Base-by-base conservation (phyloP, 2,329 filamentous ascomycete species). In the Aureobasidium sp. region DNA sequence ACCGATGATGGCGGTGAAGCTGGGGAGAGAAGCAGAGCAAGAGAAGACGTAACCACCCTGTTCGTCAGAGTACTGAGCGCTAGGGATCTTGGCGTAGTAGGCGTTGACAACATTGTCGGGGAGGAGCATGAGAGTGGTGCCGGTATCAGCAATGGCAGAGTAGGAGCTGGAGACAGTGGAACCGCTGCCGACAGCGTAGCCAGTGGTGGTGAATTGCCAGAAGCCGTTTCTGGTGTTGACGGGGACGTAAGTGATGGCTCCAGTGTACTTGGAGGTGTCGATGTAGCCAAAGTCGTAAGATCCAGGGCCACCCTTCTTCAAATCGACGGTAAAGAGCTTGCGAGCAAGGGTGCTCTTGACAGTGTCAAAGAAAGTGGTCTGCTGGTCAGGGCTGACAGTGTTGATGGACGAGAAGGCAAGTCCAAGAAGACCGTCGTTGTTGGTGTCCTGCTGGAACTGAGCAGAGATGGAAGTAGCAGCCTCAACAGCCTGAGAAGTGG, bases 81-180 rank as follows among this genome's bases (percentile, higher is more conserved):
- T 80, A 8, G 68, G 61, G 55, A 65, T 46, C 64, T 82, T 70
- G 41, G 71, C 70, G 76, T 88, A 90, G 79, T 88, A 89, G 46
- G 76, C 79, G 0, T 73, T 67, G 65, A 84, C 80, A 63, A 87
- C 77, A 36, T 70, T 66, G 61, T 79, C 70, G 29, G 84, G 82
- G 20, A 87, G 73, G 65, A 87, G 78, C 61, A 88, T 73, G 34
- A 90, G 82, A 1, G 86, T 86, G 62, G 87, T 89, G 60, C 87
- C 87, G 1, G 87, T 89, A 75, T 90, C 87, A 68, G 84, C 84
- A 71, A 90, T 88, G 66, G 79, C 81, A 42, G 71, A 66, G 60
- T 70, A 69, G 71, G 84, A 79, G 34, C 23, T 44, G 70, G 77
- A 66, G 58, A 77, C 74, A 71, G 75, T 66, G 61, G 65, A 61